Percentiles rank a stretch among this genome's conserved stretches.
Conservation (phyloP, 1,284 basidiomycete genomes). For the Ganoderma lucidum region DNA sequence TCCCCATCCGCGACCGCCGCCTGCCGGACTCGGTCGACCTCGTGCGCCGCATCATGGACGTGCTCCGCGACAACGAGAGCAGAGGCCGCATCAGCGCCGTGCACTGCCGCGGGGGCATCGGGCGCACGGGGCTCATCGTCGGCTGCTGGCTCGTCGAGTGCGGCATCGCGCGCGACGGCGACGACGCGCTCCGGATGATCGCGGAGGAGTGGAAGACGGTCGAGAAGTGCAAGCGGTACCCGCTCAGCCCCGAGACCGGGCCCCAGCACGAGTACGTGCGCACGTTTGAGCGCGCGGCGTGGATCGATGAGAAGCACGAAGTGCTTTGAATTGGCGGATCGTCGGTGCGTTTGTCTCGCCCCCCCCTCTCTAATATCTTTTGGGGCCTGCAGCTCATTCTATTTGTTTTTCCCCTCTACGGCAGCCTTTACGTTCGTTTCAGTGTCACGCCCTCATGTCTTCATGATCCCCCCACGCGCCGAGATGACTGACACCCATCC, state of each 20-base stretch:
- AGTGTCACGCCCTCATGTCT: not conserved
- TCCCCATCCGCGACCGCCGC: conserved; percentile 75
- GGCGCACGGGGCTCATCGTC: conserved; percentile 76
- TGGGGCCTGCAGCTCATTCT: not conserved
- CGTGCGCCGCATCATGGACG: conserved; percentile 62
- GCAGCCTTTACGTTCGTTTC: conserved; percentile 6
- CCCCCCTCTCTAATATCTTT: not conserved
- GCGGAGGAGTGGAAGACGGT: conserved; percentile 75
- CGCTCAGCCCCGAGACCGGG: conserved; percentile 80
- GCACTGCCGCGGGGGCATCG: conserved; percentile 81
- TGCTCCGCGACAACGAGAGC: conserved; percentile 62
- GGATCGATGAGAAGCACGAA: conserved; percentile 36
- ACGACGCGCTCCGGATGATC: conserved; percentile 68
- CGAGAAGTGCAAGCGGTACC: conserved; percentile 77
- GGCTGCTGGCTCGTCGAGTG: conserved; percentile 82
- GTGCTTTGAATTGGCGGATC: conserved; percentile 31
- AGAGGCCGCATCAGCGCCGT: conserved; percentile 68
- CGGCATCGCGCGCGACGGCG: conserved; percentile 63
- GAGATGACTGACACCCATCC: not conserved
- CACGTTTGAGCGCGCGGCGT: conserved; percentile 48
- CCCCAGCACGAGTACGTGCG: conserved; percentile 77
- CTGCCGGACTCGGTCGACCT: conserved; percentile 63
- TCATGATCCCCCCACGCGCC: not conserved
- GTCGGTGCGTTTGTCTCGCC: conserved; percentile 18
- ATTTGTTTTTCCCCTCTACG: not conserved